Evolutionary conservation across 179 eudicot genomes (phyloP).

Genomic region (Beta macrorhiza): DNA sequence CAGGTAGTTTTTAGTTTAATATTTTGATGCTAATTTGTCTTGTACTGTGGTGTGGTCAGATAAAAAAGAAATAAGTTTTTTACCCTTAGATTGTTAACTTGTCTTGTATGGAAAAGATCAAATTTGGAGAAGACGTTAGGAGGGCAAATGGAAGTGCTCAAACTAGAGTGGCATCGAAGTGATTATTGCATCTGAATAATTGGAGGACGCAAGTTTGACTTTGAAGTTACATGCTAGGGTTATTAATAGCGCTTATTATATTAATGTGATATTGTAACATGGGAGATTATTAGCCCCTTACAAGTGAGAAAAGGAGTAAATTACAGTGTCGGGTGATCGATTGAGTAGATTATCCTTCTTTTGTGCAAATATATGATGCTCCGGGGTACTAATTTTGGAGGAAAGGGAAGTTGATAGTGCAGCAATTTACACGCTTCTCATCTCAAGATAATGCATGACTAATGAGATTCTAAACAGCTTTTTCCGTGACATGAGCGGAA

Average conservation of each 20-base stretch:
- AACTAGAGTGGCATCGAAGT: background rate
- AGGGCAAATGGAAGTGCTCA: no score
- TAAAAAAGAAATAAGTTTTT: no score
- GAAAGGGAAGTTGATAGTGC: background rate
- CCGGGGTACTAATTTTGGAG: background rate
- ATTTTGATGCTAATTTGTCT: background rate
- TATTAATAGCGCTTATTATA: background rate
- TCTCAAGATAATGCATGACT: background rate
- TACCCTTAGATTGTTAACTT: no score
- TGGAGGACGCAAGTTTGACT: background rate
- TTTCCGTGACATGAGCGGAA: background rate
- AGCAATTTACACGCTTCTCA: background rate
- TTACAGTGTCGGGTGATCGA: background rate
- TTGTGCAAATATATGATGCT: background rate
- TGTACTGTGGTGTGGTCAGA: background rate
- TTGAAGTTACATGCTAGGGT: background rate
- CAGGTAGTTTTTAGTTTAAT: slow-evolving; percentile 51
- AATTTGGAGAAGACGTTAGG: no score
- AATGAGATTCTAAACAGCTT: background rate
- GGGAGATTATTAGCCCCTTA: background rate
- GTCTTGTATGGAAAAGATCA: no score
- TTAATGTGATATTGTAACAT: background rate
- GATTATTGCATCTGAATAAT: background rate
- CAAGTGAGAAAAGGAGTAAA: background rate
- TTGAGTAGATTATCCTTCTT: background rate